phyloP scores from a whole-genome alignment of 176 grass and related monocot species.

The Bonia amplexicaulis region DNA sequence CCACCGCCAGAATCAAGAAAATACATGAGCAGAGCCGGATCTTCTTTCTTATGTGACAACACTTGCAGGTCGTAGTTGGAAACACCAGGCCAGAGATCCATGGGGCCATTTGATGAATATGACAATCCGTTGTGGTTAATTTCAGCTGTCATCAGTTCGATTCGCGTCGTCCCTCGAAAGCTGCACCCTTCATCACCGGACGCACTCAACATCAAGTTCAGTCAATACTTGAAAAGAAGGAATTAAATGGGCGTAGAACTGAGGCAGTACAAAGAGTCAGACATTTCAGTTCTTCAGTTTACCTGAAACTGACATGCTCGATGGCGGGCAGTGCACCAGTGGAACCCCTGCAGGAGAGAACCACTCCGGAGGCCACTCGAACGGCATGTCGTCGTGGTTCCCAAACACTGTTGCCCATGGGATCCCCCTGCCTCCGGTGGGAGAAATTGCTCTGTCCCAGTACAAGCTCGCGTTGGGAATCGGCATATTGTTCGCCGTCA shows the following conservation, averaged over 20 bases:
- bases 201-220: not conserved
- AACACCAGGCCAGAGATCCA: conserved; percentile 63
- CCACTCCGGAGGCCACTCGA: conserved; percentile 88
- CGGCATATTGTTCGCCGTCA: conserved; percentile 86
- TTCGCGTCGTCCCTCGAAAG: conserved; percentile 56
- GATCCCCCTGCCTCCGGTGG: conserved; percentile 39
- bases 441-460: conserved; percentile 70
- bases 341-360: conserved; percentile 71
- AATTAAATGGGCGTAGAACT: not conserved
- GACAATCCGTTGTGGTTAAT: conserved; percentile 40
- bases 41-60: conserved; percentile 23
- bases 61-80: conserved; percentile 79
- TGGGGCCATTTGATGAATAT: conserved; percentile 44
- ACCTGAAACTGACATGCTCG: conserved; percentile 37
- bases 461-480: conserved; percentile 76
- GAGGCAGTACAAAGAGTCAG: not conserved
- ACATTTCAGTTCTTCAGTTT: not conserved
- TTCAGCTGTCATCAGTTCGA: conserved; percentile 47
- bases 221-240: not conserved
- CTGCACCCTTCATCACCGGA: conserved; percentile 25
- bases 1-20: conserved; percentile 92
- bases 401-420: conserved; percentile 76
- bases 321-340: conserved; percentile 36
- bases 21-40: conserved; percentile 61
- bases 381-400: conserved; percentile 84